Evolutionary conservation across 371 early-diverging fungal species (phyloP), one percentile per base, ranked within the genome.

Genomic region (Funneliformis caledonium): DNA sequence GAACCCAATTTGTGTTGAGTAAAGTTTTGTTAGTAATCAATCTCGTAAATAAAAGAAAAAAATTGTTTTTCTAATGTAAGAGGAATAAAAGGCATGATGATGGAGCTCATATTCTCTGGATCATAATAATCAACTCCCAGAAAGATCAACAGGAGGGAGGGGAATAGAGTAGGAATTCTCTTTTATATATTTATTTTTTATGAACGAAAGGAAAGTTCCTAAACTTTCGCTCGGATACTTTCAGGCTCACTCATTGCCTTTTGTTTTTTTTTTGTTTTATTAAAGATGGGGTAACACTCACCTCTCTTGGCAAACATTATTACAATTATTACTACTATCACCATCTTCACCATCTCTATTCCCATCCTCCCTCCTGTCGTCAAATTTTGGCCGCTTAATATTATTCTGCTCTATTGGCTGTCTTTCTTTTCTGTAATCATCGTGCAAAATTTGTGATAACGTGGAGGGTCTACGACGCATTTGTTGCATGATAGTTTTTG

Each of bases 231-330:
- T 56, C 56, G 19, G 16, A 56, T 37, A 33, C 65, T 16, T 42
- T 37, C 31, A 42, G 42, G 6, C 67, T 37, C 67, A 67, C n/a
- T 67, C 67, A 67, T 19, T 70, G 42, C 47, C 70, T 70, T 70
- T 70, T 43, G 45, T 52, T 52, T 56, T 19, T 12, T 19, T 70
- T 43, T 47, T 43, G 45, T 2, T 37, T 37, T 37, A 37, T 37
- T 70, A 70, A 70, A 70, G 45, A 70, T 45, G 56, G 56, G 37
- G 52, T 12, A 72, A 72, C 48, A 52, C 52, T 72, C 64, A 64
- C 62, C 76, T 76, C 10, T 76, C 76, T n/a, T 47, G 62, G 22
- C 64, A 76, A 43, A 45, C 43, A 64, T 76, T 76, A 75, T 56
- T 16, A 22, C 47, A 45, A 76, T 45, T 76, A 76, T 45, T 48